Evolutionary conservation across 2,329 filamentous ascomycete species (phyloP), one percentile per base, ranked within the genome.

Genomic region (Ophiostoma sp.): DNA sequence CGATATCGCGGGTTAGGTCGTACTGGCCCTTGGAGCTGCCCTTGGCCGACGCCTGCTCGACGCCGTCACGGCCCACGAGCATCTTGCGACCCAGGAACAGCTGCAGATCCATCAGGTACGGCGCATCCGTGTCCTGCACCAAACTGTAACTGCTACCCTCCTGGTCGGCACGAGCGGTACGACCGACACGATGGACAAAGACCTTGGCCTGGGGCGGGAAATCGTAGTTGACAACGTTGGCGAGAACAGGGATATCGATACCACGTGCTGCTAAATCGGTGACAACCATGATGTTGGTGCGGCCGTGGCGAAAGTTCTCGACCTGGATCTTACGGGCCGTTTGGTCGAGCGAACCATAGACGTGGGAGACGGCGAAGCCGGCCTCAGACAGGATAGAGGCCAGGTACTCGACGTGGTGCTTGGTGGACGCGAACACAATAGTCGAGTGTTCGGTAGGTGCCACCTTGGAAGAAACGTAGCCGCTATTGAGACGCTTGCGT

Each of bases 171-270:
- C 96, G 90, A 55, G 96, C 97, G 33, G 97, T 99, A 83, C 96
- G 91, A 78, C 96, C 96, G 64, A 99, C 96, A 80, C 96, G 91
- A 82, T 99, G 96, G 36, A 99, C 92, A 78, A 97, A 99, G 57
- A 99, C 91, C 83, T 99, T 99, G 25, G 96, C 94, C 79, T 98
- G 96, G 1, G 95, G 93, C 2, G 96, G 95, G 76, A 99, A 99
- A 80, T 98, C 95, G 82, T 97, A 99, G 85, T 99, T 98, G 85
- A 99, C 95, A 74, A 99, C 96, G 80, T 99, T 98, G 73, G 94
- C 95, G 48, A 99, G 87, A 64, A 98, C 89, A 0, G 96, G 96
- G 77, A 99, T 97, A 89, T 99, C 96, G 75, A 99, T 97, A 89
- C 96, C 95, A 86, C 96, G 89, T 28, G 96, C 96, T 17, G 96